Evolutionary conservation across 768 basidiomycete species (phyloP).

Genomic region (Macrocybe gigantea): DNA sequence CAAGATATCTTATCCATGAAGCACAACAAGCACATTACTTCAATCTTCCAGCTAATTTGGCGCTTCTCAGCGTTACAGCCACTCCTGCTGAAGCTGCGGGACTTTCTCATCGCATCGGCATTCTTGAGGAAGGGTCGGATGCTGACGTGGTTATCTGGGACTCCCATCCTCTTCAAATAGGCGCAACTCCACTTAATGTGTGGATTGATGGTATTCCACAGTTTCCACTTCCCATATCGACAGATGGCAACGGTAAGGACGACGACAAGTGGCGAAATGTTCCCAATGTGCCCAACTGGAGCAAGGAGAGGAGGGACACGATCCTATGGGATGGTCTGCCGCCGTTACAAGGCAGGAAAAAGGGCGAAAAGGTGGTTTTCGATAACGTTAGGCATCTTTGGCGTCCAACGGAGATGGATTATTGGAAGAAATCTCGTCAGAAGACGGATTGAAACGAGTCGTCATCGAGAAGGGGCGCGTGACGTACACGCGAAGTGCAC

Average conservation of each 20-base stretch:
- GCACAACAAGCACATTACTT: slow-evolving; percentile 69
- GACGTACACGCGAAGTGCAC: slow-evolving; percentile 39
- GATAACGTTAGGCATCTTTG: slow-evolving; percentile 59
- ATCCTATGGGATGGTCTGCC: slow-evolving; percentile 67
- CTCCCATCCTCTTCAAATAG: slow-evolving; percentile 67
- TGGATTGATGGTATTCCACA: slow-evolving; percentile 87
- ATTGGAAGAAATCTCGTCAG: slow-evolving; percentile 22
- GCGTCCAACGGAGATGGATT: slow-evolving; percentile 23
- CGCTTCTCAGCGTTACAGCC: slow-evolving; percentile 62
- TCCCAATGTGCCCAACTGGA: slow-evolving; percentile 58
- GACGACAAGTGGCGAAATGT: slow-evolving; percentile 37
- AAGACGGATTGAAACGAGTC: slow-evolving; percentile 23
- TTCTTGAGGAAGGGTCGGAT: slow-evolving; percentile 49
- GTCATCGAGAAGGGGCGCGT: slow-evolving; percentile 47
- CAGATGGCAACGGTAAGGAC: slow-evolving; percentile 36
- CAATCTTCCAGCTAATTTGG: slow-evolving; percentile 50
- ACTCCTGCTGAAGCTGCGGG: slow-evolving; percentile 62
- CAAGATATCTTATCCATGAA: slow-evolving; percentile 65
- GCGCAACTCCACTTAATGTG: slow-evolving; percentile 68
- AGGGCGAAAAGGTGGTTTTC: slow-evolving; percentile 43
- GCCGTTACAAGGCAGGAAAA: slow-evolving; percentile 40
- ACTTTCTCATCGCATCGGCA: slow-evolving; percentile 72
- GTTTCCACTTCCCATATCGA: slow-evolving; percentile 39
- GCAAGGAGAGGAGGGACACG: slow-evolving; percentile 52
- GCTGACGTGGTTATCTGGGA: slow-evolving; percentile 75